Conservation (phyloP, 1,139 yeast species). For the Blastobotrys apis region DNA sequence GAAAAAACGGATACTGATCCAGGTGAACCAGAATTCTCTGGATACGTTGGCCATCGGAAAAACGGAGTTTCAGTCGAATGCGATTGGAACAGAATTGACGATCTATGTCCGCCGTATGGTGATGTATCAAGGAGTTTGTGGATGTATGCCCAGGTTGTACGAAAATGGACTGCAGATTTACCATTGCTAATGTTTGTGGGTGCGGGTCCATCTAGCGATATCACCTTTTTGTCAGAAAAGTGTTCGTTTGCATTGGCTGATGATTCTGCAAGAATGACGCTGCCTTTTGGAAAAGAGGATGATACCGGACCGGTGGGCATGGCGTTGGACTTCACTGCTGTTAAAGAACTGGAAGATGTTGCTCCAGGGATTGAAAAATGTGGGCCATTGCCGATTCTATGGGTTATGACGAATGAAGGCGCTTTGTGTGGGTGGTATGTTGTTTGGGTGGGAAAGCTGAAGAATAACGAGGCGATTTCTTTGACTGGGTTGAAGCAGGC, state of each 20-base stretch:
- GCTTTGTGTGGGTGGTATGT: constrained; percentile 60
- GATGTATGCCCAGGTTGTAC: constrained; percentile 45
- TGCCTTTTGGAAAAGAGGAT: constrained; percentile 60
- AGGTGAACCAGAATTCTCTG: constrained; percentile 9
- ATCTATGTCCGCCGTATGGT: constrained; percentile 59
- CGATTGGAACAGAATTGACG: constrained; percentile 37
- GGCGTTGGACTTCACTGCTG: constrained; percentile 52
- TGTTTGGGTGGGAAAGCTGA: constrained; percentile 30
- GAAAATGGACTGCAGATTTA: constrained; percentile 41
- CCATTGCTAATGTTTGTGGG: constrained; percentile 44
- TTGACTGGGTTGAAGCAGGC: neutral
- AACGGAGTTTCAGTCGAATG: constrained; percentile 5
- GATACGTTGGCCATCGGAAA: constrained; percentile 9
- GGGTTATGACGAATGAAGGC: constrained; percentile 62
- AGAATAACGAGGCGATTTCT: neutral
- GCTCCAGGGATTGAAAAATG: constrained; percentile 51
- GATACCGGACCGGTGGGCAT: constrained; percentile 72
- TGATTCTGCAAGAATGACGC: constrained; percentile 65
- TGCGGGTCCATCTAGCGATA: constrained; percentile 60
- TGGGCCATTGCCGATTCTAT: constrained; percentile 58
- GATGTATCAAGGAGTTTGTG: constrained; percentile 46
- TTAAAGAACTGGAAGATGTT: constrained; percentile 47
- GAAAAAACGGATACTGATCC: neutral
- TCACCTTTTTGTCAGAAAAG: constrained; percentile 42
- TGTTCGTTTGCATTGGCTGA: constrained; percentile 46